Evolutionary conservation across 768 basidiomycete genomes (phyloP).

Genomic region (Wakefieldia striispora): DNA sequence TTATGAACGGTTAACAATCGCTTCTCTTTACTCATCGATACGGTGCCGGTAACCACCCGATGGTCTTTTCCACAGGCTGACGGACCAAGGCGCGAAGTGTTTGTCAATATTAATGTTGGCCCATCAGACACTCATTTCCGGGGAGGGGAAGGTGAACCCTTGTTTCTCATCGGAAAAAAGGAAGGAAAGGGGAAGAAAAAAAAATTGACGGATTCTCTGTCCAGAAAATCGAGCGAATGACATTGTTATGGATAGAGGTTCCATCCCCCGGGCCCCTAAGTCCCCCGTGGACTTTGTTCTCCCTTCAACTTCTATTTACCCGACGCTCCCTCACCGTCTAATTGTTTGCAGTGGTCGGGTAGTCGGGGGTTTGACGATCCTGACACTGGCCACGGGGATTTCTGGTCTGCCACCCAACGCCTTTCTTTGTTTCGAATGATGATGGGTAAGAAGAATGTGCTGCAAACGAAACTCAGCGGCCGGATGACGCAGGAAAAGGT

Average conservation of each 20-base stretch:
- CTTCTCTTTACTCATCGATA: neutral
- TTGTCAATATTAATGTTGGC: neutral
- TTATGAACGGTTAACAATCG: neutral
- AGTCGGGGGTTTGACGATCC: neutral
- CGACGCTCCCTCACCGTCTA: neutral
- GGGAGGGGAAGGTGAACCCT: no score
- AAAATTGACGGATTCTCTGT: neutral
- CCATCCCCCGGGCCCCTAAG: neutral
- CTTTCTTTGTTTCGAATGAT: neutral
- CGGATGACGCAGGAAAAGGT: neutral
- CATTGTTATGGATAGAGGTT: neutral
- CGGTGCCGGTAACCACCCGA: neutral
- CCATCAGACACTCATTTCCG: neutral
- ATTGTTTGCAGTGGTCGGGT: conserved; percentile 5
- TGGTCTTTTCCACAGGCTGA: neutral
- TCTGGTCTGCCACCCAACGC: conserved; percentile 9
- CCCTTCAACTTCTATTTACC: neutral
- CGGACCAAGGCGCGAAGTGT: neutral
- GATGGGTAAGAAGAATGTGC: neutral
- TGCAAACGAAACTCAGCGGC: conserved; percentile 6
- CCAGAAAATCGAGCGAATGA: neutral
- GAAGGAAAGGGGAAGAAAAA: neutral
- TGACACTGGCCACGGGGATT: neutral
- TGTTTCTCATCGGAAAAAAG: neutral
- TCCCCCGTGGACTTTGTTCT: neutral